Conservation (phyloP, 2,329 filamentous ascomycete species). For the Fusarium xylarioides region DNA sequence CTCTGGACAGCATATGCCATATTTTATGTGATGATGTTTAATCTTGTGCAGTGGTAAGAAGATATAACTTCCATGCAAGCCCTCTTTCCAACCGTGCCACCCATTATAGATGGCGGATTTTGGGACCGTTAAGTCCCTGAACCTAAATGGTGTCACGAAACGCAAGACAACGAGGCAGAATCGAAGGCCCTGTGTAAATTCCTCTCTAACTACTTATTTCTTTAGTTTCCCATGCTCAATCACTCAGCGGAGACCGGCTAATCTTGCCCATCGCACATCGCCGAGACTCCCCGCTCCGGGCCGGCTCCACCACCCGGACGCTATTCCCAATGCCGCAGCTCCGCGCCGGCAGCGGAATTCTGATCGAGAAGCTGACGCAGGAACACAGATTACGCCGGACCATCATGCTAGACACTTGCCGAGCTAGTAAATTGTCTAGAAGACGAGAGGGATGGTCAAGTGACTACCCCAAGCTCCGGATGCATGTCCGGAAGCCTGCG, state of each 20-base stretch:
- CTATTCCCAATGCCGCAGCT: constrained; percentile 21
- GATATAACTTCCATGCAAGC: not conserved
- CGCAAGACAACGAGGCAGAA: rapidly evolving
- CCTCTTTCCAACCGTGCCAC: not conserved
- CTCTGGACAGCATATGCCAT: rapidly evolving
- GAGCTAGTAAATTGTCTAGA: too few species aligned
- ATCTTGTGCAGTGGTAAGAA: too few species aligned
- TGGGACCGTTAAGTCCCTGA: rapidly evolving
- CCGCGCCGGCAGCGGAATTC: constrained; percentile 11
- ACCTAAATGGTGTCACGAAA: rapidly evolving
- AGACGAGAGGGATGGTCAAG: not conserved
- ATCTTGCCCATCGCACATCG: not conserved
- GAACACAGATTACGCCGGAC: not conserved
- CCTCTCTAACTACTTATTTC: rapidly evolving
- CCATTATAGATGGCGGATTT: not conserved
- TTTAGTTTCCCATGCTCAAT: rapidly evolving
- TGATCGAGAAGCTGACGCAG: constrained; percentile 1
- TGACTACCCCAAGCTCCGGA: not conserved
- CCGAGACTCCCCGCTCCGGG: constrained; percentile 11
- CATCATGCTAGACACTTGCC: not conserved
- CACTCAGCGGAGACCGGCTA: not conserved
- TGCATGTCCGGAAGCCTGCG: not conserved
- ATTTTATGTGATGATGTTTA: rapidly evolving
- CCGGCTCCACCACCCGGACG: constrained; percentile 9
- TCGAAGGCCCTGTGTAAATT: rapidly evolving